A percentile compares a stretch with the other conserved stretches of the same genome.
Evolutionary conservation across 805 yeast species (phyloP).

Genomic region (Vanderwaltozyma polyspora): DNA sequence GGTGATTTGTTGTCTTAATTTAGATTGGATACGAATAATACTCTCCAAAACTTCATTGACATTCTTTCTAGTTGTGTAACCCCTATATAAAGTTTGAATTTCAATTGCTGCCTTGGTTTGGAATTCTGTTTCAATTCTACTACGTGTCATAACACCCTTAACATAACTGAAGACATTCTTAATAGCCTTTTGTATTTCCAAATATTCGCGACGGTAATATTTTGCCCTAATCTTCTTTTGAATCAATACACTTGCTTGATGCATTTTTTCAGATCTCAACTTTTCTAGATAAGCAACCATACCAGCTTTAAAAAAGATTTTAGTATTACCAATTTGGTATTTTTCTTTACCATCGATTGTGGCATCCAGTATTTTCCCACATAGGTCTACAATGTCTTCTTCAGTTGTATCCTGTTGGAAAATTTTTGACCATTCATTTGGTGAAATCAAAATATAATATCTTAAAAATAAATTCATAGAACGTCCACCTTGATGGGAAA

Average conservation of each 20-base stretch:
- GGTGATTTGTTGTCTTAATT: constrained; percentile 39
- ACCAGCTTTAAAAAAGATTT: constrained; percentile 93
- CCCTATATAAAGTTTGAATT: constrained; percentile 62
- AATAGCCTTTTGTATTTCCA: constrained; percentile 44
- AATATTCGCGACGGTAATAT: constrained; percentile 50
- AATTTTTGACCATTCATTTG: constrained; percentile 55
- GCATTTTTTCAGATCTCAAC: constrained; percentile 66
- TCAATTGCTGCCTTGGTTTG: constrained; percentile 52
- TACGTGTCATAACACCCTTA: constrained; percentile 55
- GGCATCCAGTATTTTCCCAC: constrained; percentile 52
- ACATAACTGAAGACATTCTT: constrained; percentile 45
- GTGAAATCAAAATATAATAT: constrained; percentile 71
- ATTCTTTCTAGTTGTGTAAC: constrained; percentile 36
- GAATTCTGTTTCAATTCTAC: constrained; percentile 40
- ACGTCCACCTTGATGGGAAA: constrained; percentile 93
- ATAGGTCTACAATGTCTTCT: constrained; percentile 50
- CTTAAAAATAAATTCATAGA: constrained; percentile 85
- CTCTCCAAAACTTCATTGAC: constrained; percentile 19
- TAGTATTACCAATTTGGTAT: constrained; percentile 85
- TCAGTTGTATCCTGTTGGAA: constrained; percentile 39
- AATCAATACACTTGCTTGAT: constrained; percentile 66
- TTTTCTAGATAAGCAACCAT: constrained; percentile 88
- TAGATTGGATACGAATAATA: constrained; percentile 37
- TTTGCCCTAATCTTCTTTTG: constrained; percentile 71
- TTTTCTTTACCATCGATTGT: constrained; percentile 56